Conservation (phyloP, 805 yeast genomes). For the Wickerhamomyces xylosicus region DNA sequence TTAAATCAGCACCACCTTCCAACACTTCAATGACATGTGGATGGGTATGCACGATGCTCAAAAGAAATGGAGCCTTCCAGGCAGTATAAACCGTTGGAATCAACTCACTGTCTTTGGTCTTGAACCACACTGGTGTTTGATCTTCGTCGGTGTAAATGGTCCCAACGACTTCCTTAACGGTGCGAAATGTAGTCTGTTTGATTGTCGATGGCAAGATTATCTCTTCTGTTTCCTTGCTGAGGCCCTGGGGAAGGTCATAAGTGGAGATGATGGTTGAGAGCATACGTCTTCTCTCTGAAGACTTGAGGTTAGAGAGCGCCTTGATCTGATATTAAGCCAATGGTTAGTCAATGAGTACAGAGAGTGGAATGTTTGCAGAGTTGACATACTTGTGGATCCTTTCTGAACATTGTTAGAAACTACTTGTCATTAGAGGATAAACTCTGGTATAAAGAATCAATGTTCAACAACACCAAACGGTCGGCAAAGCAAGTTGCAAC, state of each 20-base stretch:
- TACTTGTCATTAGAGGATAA: too few relatives aligned
- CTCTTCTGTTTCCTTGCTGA: constrained; percentile 15
- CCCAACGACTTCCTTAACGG: constrained; percentile 43
- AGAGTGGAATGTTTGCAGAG: neutral
- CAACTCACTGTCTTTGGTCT: constrained; percentile 38
- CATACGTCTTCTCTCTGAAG: constrained; percentile 64
- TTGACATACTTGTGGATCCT: constrained; percentile 7
- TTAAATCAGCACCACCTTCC: constrained; percentile 71
- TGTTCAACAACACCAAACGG: too few relatives aligned
- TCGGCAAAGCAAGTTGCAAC: too few relatives aligned
- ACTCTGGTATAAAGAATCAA: too few relatives aligned
- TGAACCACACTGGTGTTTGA: constrained; percentile 67
- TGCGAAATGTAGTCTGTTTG: constrained; percentile 55
- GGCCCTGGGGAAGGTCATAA: constrained; percentile 28
- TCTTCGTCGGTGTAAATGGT: constrained; percentile 52
- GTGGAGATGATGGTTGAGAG: constrained; percentile 30
- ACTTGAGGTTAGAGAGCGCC: constrained; percentile 68
- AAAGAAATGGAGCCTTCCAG: constrained; percentile 56
- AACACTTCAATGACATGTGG: constrained; percentile 60
- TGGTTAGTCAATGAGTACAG: neutral
- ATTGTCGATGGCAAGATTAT: constrained; percentile 20
- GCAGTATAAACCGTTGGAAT: constrained; percentile 67
- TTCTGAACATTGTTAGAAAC: constrained; percentile 6
- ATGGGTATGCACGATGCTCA: constrained; percentile 67
- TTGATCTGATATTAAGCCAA: constrained; percentile 32